Evolutionary conservation across 1,284 basidiomycete species (phyloP).

Genomic region (Sporisorium reilianum): DNA sequence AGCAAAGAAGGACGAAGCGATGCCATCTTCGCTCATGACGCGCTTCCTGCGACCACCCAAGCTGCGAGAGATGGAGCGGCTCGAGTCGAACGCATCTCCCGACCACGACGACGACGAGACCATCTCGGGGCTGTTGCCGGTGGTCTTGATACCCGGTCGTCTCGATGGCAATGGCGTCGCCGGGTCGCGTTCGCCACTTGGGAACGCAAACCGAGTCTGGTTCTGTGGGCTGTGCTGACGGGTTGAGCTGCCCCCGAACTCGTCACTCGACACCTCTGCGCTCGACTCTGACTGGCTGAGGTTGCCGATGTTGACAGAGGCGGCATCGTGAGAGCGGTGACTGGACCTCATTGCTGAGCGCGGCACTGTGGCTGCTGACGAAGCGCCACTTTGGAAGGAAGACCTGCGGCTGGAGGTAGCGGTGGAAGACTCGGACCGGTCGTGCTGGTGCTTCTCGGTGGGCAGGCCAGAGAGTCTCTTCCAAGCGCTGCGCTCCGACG

Average conservation of each 20-base stretch:
- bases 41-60: constrained; percentile 38
- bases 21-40: constrained; percentile 55
- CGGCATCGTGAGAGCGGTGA: constrained; percentile 8
- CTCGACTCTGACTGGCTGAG: constrained; percentile 32
- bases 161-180: background rate
- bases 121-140: constrained; percentile 30
- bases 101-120: constrained; percentile 17
- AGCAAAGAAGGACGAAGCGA: constrained; percentile 22
- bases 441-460: constrained; percentile 12
- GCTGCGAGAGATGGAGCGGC: constrained; percentile 31
- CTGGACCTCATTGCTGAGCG: constrained; percentile 27
- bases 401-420: constrained; percentile 32
- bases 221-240: constrained; percentile 26
- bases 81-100: constrained; percentile 14
- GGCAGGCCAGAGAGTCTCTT: constrained; percentile 42
- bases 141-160: constrained; percentile 17
- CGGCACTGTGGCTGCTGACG: constrained; percentile 21
- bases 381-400: constrained; percentile 14
- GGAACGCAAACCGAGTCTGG: constrained; percentile 18
- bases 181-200: constrained; percentile 2
- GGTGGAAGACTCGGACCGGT: constrained; percentile 27
- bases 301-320: background rate
- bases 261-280: constrained; percentile 47
- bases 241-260: constrained; percentile 20
- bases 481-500: constrained; percentile 44